Conservation (phyloP, 768 basidiomycete genomes). For the Russula olivacea region DNA sequence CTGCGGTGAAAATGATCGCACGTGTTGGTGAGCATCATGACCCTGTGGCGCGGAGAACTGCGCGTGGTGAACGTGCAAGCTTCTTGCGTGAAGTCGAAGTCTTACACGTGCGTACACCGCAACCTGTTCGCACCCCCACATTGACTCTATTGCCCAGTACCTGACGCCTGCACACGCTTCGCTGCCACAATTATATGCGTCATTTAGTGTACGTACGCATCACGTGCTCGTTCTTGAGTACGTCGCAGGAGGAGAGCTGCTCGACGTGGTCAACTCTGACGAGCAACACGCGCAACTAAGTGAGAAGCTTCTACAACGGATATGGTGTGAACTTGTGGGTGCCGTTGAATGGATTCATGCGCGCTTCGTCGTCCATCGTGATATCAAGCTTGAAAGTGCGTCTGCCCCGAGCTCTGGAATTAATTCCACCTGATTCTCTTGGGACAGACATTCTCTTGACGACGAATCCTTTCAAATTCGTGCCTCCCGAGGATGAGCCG, state of each 20-base stretch:
- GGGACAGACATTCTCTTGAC: slow-evolving; percentile 70
- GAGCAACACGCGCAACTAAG: slow-evolving; percentile 30
- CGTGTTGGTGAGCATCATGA: slow-evolving; percentile 3
- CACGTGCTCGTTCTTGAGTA: slow-evolving; percentile 78
- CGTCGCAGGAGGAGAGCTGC: slow-evolving; percentile 73
- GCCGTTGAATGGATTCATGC: slow-evolving; percentile 87
- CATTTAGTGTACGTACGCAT: slow-evolving; percentile 64
- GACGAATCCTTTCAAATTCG: slow-evolving; percentile 35
- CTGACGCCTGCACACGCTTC: slow-evolving; percentile 73
- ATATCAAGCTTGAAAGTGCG: slow-evolving; percentile 82
- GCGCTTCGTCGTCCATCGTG: slow-evolving; percentile 80
- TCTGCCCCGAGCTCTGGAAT: slow-evolving; percentile 6
- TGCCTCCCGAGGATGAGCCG: slow-evolving; percentile 31
- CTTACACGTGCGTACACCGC: slow-evolving; percentile 14
- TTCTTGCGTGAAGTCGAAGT: slow-evolving; percentile 25
- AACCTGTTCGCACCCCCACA: background rate
- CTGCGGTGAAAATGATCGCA: slow-evolving; percentile 28
- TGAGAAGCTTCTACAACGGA: slow-evolving; percentile 53
- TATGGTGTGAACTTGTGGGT: slow-evolving; percentile 70
- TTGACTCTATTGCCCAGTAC: slow-evolving; percentile 41
- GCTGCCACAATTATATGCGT: slow-evolving; percentile 55
- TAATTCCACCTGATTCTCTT: slow-evolving; percentile 2
- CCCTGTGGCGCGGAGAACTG: background rate
- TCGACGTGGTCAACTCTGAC: slow-evolving; percentile 64
- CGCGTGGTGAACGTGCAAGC: slow-evolving; percentile 22